Evolutionary conservation across 2,329 filamentous ascomycete species (phyloP).

Genomic region (Colletotrichum incanum): DNA sequence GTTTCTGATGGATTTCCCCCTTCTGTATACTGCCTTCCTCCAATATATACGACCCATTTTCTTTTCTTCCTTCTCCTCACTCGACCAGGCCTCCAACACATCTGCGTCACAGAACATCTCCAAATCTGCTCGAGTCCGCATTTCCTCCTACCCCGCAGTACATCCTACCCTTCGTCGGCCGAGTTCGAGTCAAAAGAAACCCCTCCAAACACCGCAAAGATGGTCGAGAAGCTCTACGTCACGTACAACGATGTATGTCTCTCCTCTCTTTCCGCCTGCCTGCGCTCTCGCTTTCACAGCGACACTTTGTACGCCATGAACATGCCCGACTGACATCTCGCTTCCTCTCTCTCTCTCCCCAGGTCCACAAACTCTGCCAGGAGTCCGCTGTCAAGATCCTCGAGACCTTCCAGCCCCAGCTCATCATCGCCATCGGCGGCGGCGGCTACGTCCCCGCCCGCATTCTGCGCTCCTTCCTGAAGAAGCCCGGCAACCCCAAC

Average conservation of each 20-base stretch:
- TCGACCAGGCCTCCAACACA: not conserved
- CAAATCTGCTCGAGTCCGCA: conserved; percentile 36
- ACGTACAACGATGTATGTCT: conserved; percentile 89
- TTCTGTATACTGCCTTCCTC: not conserved
- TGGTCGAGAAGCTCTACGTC: conserved; percentile 90
- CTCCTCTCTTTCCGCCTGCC: not conserved
- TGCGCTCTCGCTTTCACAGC: conserved; percentile 1
- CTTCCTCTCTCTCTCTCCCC: conserved; percentile 25
- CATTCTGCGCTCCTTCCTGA: conserved; percentile 98
- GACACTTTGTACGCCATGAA: not conserved
- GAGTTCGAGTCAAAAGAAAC: conserved; percentile 11
- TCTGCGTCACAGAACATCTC: conserved; percentile 22
- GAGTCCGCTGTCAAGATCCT: conserved; percentile 86
- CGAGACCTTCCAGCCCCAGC: conserved; percentile 88
- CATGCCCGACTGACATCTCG: not conserved
- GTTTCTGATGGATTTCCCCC: conserved; percentile 2
- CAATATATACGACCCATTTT: not conserved
- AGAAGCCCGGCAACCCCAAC: conserved; percentile 87
- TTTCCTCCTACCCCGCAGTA: conserved; percentile 37
- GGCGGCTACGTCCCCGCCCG: conserved; percentile 97
- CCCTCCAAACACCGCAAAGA: conserved; percentile 60
- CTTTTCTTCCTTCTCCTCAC: not conserved
- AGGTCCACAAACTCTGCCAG: conserved; percentile 99
- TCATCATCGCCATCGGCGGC: conserved; percentile 98
- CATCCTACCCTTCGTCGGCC: not conserved